Evolutionary conservation across 225 moss, liverwort and hornwort species (phyloP), one percentile per base, ranked within the genome.

Genomic region (Polytrichum formosum): DNA sequence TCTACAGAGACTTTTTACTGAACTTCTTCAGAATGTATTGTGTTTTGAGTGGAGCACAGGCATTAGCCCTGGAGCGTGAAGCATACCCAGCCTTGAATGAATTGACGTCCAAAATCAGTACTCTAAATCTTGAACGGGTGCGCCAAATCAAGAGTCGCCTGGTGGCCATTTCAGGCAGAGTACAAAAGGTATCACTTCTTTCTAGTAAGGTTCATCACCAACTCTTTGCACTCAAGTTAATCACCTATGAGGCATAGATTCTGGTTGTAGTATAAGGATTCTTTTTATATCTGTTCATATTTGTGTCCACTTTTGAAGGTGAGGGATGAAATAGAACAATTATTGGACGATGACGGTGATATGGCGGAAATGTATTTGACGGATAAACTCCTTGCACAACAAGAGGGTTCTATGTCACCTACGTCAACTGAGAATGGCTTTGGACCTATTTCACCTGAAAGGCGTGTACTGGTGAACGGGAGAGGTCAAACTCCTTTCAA

Each of bases 351-450:
- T 67, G 98, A 98, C 75, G 94, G 91, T 63, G 98, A 98, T 73
- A 98, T 98, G 98, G 94, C 94, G 68, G 98, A 98, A 75, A 98
- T 98, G 98, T 98, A 98, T 79, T 82, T 98, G 85, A 98, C 98
- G 71, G 92, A 98, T 71, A 98, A 98, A 61, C 69, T 98, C 66
- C 63, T 91, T 65, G 77, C 73, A 59, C 86, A 85, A 62, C 94
- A 98, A 76, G 94, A 94, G 75, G 90, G 71, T 28, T 81, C 64
- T 46, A 55, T 78, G 29, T 91, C 92, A 23, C 90, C 90, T 55
- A 72, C 88, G 70, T 90, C 87, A 31, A 70, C 85, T 72, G 82
- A 79, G 74, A 78, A 70, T 65, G 81, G 79, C 26, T 86, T 77
- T 69, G 83, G 85, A 73, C 81, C 82, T 37, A 78, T 76, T 78